Base-by-base conservation (phyloP, 2,329 filamentous ascomycete species). In the Fusarium sp. region DNA sequence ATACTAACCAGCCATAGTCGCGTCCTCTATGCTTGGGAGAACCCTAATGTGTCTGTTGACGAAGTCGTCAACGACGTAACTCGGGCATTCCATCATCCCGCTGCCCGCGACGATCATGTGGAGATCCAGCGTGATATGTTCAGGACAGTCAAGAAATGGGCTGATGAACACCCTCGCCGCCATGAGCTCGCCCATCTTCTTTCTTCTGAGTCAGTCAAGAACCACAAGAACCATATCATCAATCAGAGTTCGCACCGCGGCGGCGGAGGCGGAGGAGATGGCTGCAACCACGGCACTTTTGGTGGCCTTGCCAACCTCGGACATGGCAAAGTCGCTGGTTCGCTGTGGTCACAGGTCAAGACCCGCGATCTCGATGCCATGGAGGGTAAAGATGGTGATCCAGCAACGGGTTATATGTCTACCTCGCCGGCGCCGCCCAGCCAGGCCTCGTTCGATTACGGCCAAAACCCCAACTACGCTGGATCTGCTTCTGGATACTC, bases 111-210 rank as follows among this genome's bases (percentile, higher is more conserved):
- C 73, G 90, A 92, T 58, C 85, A 86, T 60, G 84, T 93, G 61
- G 93, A 97, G 78, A 90, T 96, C 30, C 96, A 98, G 71, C 88
- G 89, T 46, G 90, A 91, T 55, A 99, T 99, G 96, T 98, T 93
- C 82, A 87, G 90, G 58, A 94, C 92, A 0, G 94, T 99, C 3
- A 88, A 92, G 74, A 86, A 88, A 63, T 99, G 95, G 95, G 91
- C 89, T 0, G 87, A 93, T 52, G 88, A 90, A 71, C 87, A 91
- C 61, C 85, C 90, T 4, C 90, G 92, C 66, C 89, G 90, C 44
- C 83, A 89, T 55, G 87, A 90, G 54, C 84, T 98, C 16, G 91
- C 97, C 77, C 83, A 89, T 56, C 76, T 96, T n/a, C 87, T 99
- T 10, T 91, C 89, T 50, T 94, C 94, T 0, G 90, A 97, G 57